Evolutionary conservation across 2,329 filamentous ascomycete genomes (phyloP).

Genomic region (Didymella sp.): DNA sequence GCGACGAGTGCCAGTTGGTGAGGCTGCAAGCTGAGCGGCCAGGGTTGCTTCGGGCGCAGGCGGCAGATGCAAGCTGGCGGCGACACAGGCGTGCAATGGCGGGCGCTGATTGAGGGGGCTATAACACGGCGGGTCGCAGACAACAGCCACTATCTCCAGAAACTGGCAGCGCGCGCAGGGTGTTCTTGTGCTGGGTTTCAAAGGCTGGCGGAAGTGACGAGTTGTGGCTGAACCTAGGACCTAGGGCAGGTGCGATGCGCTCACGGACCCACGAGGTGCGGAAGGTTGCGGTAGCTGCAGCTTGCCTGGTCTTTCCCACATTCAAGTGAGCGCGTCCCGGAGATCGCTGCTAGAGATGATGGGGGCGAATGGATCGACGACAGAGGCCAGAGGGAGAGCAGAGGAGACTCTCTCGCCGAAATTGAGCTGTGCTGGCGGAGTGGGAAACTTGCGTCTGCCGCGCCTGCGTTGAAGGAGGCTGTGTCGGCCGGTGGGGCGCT

Average conservation of each 20-base stretch:
- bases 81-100: conserved; percentile 7
- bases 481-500: conserved; percentile 9
- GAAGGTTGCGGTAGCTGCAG: conserved; percentile 17
- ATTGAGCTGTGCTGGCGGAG: conserved; percentile 15
- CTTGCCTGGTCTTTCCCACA: conserved; percentile 10
- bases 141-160: background rate
- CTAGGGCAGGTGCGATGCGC: conserved; percentile 19
- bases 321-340: conserved; percentile 7
- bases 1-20: conserved; percentile 15
- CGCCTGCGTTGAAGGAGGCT: conserved; percentile 16
- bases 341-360: conserved; percentile 4
- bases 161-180: background rate
- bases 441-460: conserved; percentile 19
- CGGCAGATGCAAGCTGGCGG: conserved; percentile 5
- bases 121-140: background rate
- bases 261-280: conserved; percentile 21
- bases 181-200: conserved; percentile 9
- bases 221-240: conserved; percentile 20
- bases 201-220: conserved; percentile 18
- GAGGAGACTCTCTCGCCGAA: conserved; percentile 7
- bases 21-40: conserved; percentile 28
- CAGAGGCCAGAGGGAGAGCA: conserved; percentile 4
- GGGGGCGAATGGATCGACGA: conserved; percentile 12
- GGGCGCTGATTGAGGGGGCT: background rate
- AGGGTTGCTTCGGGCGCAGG: conserved; percentile 6